Evolutionary conservation across 441 rosid genomes (phyloP).

Genomic region (Bruguiera hainesii): DNA sequence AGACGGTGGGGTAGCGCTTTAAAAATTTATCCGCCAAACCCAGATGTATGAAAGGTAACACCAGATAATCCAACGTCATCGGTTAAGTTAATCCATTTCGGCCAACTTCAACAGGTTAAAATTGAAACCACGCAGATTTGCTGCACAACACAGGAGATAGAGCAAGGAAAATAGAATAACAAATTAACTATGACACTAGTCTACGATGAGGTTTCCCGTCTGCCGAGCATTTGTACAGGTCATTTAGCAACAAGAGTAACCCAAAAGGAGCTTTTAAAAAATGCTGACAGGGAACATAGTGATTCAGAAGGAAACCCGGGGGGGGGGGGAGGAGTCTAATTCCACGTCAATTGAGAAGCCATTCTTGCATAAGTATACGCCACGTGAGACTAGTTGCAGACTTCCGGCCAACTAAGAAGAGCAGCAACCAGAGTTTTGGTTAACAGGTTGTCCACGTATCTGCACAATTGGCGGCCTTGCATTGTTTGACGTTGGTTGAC

Average conservation of each 20-base stretch:
- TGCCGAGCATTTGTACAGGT: constrained; percentile 26
- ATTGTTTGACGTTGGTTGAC: constrained; percentile 60
- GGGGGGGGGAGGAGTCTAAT: constrained; percentile 10
- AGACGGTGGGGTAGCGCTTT: too few relatives aligned
- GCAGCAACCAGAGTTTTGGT: constrained; percentile 74
- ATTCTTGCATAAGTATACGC: constrained; percentile 6
- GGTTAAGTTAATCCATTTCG: too few relatives aligned
- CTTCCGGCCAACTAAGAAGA: constrained; percentile 34
- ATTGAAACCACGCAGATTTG: too few relatives aligned
- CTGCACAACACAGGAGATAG: too few relatives aligned
- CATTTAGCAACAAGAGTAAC: constrained; percentile 20
- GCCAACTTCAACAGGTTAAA: too few relatives aligned
- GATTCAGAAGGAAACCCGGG: background rate
- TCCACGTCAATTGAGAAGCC: constrained; percentile 16
- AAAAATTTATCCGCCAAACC: too few relatives aligned
- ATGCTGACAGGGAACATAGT: constrained; percentile 9
- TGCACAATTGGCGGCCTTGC: constrained; percentile 68
- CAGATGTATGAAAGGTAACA: too few relatives aligned
- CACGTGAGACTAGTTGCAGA: background rate
- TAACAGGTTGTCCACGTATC: constrained; percentile 68
- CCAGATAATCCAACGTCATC: too few relatives aligned
- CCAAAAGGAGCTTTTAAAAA: constrained; percentile 14
- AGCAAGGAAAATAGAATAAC: background rate
- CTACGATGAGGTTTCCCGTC: constrained; percentile 4
- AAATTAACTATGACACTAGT: constrained; percentile 2